Evolutionary conservation across 768 basidiomycete species (phyloP).

Genomic region (Boletus rex-veris): DNA sequence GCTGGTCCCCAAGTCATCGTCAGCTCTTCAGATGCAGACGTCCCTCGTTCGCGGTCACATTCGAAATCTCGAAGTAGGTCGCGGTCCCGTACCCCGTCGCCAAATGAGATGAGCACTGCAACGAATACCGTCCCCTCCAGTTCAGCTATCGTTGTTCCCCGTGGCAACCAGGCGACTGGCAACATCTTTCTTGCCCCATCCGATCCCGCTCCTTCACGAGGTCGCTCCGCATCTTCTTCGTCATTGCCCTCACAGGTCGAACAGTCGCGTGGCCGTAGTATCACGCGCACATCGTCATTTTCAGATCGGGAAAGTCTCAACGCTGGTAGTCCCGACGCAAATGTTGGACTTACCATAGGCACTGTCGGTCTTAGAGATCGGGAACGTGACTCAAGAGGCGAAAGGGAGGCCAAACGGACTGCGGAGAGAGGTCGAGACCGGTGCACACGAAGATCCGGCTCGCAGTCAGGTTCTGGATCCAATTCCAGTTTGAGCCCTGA

Average conservation of each 20-base stretch:
- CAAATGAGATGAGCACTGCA: conserved; percentile 22
- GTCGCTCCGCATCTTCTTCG: conserved; percentile 34
- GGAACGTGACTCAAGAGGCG: conserved; percentile 17
- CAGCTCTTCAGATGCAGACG: conserved; percentile 35
- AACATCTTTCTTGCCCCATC: conserved; percentile 27
- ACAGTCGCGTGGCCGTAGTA: conserved; percentile 49
- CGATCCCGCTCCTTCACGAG: conserved; percentile 16
- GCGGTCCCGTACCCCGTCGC: conserved; percentile 46
- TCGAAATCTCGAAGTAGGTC: conserved; percentile 37
- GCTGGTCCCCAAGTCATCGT: conserved; percentile 33
- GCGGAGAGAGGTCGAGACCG: conserved; percentile 32
- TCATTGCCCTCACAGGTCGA: conserved; percentile 32
- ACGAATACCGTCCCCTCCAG: conserved; percentile 9
- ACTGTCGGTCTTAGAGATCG: conserved; percentile 35
- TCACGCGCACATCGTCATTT: conserved; percentile 52
- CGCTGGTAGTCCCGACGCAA: conserved; percentile 39
- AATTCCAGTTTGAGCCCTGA: conserved; percentile 35
- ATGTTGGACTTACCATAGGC: conserved; percentile 27
- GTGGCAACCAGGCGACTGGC: conserved; percentile 16
- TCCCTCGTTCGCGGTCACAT: conserved; percentile 29
- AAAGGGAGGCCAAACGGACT: conserved; percentile 29
- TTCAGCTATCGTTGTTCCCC: conserved; percentile 8
- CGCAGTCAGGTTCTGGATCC: conserved; percentile 33
- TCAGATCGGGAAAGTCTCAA: conserved; percentile 46
- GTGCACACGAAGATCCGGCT: conserved; percentile 22